A percentile compares a stretch with the other conserved stretches of the same genome.
Evolutionary conservation across 176 grass and related monocot genomes (phyloP).

Genomic region (Tillandsia leiboldiana): DNA sequence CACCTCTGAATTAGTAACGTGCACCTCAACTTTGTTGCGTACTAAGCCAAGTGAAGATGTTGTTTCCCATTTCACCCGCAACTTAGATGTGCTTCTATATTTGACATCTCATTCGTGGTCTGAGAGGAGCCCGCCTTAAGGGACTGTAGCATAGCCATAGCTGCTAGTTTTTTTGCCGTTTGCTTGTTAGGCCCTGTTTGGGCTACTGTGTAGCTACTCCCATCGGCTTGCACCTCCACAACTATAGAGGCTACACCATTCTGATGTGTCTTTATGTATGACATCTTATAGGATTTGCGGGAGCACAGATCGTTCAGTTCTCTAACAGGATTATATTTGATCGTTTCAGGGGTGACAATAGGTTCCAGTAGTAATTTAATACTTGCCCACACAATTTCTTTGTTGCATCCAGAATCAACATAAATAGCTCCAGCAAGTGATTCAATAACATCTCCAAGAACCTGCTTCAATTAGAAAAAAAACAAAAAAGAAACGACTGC

Average conservation of each 20-base stretch:
- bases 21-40: too few species aligned
- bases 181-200: slow-evolving; percentile 19
- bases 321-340: slow-evolving; percentile 41
- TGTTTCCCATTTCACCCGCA: too few species aligned
- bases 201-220: slow-evolving; percentile 15
- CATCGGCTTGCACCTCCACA: slow-evolving; percentile 24
- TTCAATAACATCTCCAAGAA: slow-evolving; percentile 61
- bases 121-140: slow-evolving; percentile 18
- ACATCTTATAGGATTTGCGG: not conserved
- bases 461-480: slow-evolving; percentile 24
- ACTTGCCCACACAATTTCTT: slow-evolving; percentile 49
- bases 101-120: too few species aligned
- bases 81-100: too few species aligned
- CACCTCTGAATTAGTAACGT: too few species aligned
- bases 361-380: slow-evolving; percentile 57
- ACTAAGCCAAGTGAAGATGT: too few species aligned
- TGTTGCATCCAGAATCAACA: slow-evolving; percentile 34
- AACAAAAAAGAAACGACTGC: not conserved
- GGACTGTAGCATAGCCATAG: slow-evolving; percentile 30
- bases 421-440: slow-evolving; percentile 74
- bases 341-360: slow-evolving; percentile 43
- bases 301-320: slow-evolving; percentile 44
- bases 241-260: slow-evolving; percentile 27
- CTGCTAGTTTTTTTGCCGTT: slow-evolving; percentile 39
- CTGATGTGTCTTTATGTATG: slow-evolving; percentile 17